phyloP scores from a whole-genome alignment of 2,329 filamentous ascomycete species.

The Verticillium nubilum region DNA sequence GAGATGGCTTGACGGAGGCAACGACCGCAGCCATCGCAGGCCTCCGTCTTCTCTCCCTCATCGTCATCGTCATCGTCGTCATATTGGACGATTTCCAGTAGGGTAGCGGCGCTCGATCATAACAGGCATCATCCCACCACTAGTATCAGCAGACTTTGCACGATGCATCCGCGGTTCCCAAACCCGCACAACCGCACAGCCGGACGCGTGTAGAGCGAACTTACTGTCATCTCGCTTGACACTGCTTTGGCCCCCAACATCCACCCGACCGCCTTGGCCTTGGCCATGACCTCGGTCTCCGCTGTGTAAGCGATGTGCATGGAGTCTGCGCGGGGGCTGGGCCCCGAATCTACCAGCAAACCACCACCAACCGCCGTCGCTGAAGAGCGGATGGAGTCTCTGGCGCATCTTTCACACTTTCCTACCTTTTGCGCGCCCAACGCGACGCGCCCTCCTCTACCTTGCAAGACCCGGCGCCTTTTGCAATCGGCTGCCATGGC shows the following conservation, averaged over 20 bases:
- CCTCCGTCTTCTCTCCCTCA: not conserved
- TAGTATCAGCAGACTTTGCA: not conserved
- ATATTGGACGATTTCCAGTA: not conserved
- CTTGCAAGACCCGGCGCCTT: no score
- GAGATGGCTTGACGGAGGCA: not conserved
- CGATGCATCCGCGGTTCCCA: not conserved
- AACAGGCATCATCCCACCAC: not conserved
- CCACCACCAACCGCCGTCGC: not conserved
- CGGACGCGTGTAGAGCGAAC: not conserved
- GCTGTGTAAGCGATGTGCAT: not conserved
- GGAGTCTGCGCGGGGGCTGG: not conserved
- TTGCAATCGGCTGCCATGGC: no score
- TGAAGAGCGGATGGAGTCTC: not conserved
- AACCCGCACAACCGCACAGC: not conserved
- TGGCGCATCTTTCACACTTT: not conserved
- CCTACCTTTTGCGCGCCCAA: not conserved
- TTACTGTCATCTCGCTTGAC: not conserved
- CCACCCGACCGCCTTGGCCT: not conserved
- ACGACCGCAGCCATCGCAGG: not conserved
- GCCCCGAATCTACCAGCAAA: not conserved
- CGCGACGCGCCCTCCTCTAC: no score
- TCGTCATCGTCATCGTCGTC: not conserved
- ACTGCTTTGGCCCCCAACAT: not conserved
- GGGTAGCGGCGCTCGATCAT: not conserved
- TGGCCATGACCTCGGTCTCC: not conserved